Evolutionary conservation across 2,329 filamentous ascomycete species (phyloP).

Genomic region (Phialophora chinensis): DNA sequence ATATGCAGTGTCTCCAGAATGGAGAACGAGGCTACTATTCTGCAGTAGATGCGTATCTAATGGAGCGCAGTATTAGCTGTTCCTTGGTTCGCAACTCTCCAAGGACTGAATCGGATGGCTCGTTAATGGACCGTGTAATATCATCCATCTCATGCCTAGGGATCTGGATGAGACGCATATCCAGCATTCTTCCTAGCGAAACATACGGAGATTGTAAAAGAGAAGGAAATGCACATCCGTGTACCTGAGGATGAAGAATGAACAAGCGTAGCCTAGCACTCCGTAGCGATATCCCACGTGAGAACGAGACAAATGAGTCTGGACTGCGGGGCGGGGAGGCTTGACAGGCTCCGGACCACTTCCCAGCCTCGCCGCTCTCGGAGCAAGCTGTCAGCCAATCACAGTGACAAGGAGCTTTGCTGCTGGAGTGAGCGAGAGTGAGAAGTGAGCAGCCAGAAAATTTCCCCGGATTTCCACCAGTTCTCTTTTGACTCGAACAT

Average conservation of each 20-base stretch:
- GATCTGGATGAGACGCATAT: too few relatives aligned
- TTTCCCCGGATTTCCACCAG: constrained; percentile 29
- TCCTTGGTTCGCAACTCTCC: too few relatives aligned
- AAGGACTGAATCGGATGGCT: too few relatives aligned
- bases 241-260: too few relatives aligned
- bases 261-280: too few relatives aligned
- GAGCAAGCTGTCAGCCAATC: constrained; percentile 7
- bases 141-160: too few relatives aligned
- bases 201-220: too few relatives aligned
- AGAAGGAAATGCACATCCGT: too few relatives aligned
- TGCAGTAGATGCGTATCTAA: background rate
- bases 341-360: background rate
- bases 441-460: constrained; percentile 20
- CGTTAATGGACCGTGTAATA: too few relatives aligned
- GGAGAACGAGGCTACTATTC: background rate
- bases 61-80: background rate
- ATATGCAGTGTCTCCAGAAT: background rate
- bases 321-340: constrained; percentile 19
- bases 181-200: too few relatives aligned
- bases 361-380: constrained; percentile 18
- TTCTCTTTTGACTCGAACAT: constrained; percentile 6
- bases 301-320: background rate
- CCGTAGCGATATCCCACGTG: too few relatives aligned
- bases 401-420: background rate
- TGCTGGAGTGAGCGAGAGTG: background rate